phyloP scores from a whole-genome alignment of 169 alveolate species.

The Cryptosporidium andersoni region DNA sequence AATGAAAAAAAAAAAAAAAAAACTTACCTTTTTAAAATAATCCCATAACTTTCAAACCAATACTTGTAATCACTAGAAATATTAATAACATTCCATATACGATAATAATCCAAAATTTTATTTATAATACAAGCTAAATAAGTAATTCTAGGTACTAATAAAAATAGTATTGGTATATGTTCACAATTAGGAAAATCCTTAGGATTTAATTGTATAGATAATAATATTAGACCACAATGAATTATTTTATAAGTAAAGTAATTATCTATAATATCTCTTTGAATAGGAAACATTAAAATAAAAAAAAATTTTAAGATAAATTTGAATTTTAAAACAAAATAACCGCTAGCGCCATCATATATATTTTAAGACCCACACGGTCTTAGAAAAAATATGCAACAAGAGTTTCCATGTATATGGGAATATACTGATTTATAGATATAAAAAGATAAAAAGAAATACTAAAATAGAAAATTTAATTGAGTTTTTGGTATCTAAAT shows the following conservation, averaged over 20 bases:
- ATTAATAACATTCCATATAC: conserved; percentile 5
- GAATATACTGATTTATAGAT: background rate
- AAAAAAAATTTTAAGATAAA: too few species aligned
- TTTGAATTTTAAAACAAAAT: too few species aligned
- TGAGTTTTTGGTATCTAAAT: too few species aligned
- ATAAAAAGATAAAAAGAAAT: too few species aligned
- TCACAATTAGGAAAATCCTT: background rate
- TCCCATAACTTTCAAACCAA: conserved; percentile 41
- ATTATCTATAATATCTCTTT: background rate
- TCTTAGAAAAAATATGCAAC: background rate
- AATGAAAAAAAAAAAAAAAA: background rate
- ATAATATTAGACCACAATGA: conserved; percentile 42
- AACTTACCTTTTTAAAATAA: conserved; percentile 36
- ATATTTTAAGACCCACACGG: too few species aligned
- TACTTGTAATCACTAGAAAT: conserved; percentile 2
- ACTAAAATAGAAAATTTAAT: too few species aligned
- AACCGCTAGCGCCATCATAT: conserved; percentile 35
- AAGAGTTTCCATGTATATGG: background rate
- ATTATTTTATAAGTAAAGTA: conserved; percentile 16
- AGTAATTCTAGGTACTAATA: conserved; percentile 42
- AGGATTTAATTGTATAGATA: conserved; percentile 23
- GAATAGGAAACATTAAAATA: background rate
- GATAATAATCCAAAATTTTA: conserved; percentile 21
- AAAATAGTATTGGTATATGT: conserved; percentile 14
- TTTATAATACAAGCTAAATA: conserved; percentile 24